Evolutionary conservation across 2,329 filamentous ascomycete genomes (phyloP), one percentile per base, ranked within the genome.

Genomic region (Epichloe gansuensis): DNA sequence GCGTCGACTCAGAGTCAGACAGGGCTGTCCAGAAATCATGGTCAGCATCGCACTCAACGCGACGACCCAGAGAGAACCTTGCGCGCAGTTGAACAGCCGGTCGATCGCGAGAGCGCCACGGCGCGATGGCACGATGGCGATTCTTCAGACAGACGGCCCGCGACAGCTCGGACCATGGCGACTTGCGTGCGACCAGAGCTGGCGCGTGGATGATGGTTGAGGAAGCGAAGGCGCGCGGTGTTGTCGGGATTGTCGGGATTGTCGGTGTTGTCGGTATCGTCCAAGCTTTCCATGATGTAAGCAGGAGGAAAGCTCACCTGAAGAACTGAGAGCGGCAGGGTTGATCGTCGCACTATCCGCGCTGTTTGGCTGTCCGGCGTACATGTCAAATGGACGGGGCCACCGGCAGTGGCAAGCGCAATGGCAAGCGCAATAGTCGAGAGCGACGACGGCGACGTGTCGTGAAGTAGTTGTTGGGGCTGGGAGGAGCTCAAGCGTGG

Each of bases 301-400:
- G 34, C 23, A 44, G 47, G 28, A 37, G 5, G 42, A 48, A 34
- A 41, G 45, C 74, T 70, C 83, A 91, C 86, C 82, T 75, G 83
- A 75, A 67, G 83, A 84, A 74, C 86, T 89, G 74, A 95, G 78
- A 59, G 86, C 87, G 65, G 88, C 88, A 68, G 89, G 89, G 77
- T 94, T 88, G 77, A 95, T 93, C 67, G 89, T 94, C 68, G 86
- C 87, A 75, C 85, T 85, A 69, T 88, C 85, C 79, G 86, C 85
- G 72, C 82, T 81, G 76, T 84, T 85, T 70, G 83, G 78, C 70
- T 61, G 67, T 55, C 61, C 64, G 57, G 66, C 64, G 64, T 69
- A 69, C 68, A 70, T 70, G 63, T 57, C 63, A 53, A 60, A 55
- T 3, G 55, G 54, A 53, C 52, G 59, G 58, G 59, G 55, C 58